Evolutionary conservation across 371 early-diverging fungal genomes (phyloP).

Genomic region (Mucor sp.): DNA sequence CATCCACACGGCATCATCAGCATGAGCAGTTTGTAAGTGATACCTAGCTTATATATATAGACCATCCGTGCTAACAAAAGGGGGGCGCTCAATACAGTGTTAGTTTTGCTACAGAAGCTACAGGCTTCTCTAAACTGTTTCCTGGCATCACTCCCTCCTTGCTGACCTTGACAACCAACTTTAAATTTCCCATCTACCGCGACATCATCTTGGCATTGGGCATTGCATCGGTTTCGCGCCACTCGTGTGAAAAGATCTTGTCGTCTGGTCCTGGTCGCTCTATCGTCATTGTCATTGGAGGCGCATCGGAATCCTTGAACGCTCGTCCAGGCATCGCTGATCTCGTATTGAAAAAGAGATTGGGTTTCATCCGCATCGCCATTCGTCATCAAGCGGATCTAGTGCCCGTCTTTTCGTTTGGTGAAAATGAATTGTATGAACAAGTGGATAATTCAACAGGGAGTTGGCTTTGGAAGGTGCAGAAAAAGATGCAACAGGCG

Average conservation of each 20-base stretch:
- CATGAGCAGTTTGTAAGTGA: constrained; percentile 64
- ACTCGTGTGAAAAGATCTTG: constrained; percentile 71
- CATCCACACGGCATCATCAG: constrained; percentile 84
- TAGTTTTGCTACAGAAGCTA: constrained; percentile 75
- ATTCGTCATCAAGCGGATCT: constrained; percentile 64
- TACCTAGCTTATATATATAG: no score
- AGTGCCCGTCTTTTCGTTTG: constrained; percentile 76
- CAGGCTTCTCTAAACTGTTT: constrained; percentile 57
- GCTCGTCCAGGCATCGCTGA: constrained; percentile 64
- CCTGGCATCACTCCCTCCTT: constrained; percentile 64
- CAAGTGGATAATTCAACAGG: constrained; percentile 51
- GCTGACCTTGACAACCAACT: constrained; percentile 61
- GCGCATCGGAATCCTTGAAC: constrained; percentile 71
- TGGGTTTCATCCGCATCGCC: constrained; percentile 78
- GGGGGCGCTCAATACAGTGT: no score
- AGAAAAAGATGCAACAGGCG: constrained; percentile 54
- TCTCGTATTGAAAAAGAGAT: constrained; percentile 64
- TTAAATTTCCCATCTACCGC: constrained; percentile 68
- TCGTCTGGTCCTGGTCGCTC: constrained; percentile 71
- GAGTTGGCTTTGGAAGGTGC: constrained; percentile 49
- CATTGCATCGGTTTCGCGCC: constrained; percentile 69
- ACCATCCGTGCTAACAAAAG: no score
- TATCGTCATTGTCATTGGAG: constrained; percentile 73
- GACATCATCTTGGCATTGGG: constrained; percentile 71
- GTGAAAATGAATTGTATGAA: constrained; percentile 78